Evolutionary conservation across 169 alveolate species (phyloP).

Genomic region (Theileria equi): DNA sequence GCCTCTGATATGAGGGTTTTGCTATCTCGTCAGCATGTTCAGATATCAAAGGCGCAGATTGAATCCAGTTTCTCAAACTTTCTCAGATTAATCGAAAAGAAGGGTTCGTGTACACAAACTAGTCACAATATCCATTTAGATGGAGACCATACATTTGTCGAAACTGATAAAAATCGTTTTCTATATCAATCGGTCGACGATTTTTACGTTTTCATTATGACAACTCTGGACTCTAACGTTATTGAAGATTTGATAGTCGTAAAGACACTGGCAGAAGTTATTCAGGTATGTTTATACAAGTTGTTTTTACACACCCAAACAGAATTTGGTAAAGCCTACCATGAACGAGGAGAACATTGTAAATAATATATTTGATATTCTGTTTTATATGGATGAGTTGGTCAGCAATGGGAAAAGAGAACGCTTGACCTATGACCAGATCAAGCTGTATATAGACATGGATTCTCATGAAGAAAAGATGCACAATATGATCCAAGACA

Average conservation of each 20-base stretch:
- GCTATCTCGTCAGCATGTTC: conserved; percentile 60
- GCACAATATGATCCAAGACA: conserved; percentile 66
- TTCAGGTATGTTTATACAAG: conserved; percentile 55
- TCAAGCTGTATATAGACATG: conserved; percentile 73
- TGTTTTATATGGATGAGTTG: conserved; percentile 75
- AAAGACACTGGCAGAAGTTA: conserved; percentile 70
- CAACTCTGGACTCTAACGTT: conserved; percentile 74
- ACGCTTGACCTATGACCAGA: conserved; percentile 68
- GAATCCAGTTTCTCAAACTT: conserved; percentile 47
- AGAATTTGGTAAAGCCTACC: conserved; percentile 57
- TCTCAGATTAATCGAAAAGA: conserved; percentile 38
- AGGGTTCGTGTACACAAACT: conserved; percentile 15
- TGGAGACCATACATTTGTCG: conserved; percentile 75
- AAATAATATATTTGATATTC: conserved; percentile 68
- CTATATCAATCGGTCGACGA: conserved; percentile 76
- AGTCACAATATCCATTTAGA: not conserved
- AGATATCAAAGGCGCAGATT: conserved; percentile 40
- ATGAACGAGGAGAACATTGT: conserved; percentile 68
- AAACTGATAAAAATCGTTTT: conserved; percentile 71
- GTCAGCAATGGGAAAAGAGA: conserved; percentile 71
- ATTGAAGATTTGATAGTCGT: conserved; percentile 72
- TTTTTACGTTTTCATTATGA: conserved; percentile 74
- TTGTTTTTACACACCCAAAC: not conserved
- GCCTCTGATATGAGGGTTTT: conserved; percentile 63
- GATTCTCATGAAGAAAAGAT: conserved; percentile 77